A percentile compares a stretch with the other conserved stretches of the same genome.
Evolutionary conservation across 805 yeast species (phyloP).

Genomic region (Tanozyma kutaoensis): DNA sequence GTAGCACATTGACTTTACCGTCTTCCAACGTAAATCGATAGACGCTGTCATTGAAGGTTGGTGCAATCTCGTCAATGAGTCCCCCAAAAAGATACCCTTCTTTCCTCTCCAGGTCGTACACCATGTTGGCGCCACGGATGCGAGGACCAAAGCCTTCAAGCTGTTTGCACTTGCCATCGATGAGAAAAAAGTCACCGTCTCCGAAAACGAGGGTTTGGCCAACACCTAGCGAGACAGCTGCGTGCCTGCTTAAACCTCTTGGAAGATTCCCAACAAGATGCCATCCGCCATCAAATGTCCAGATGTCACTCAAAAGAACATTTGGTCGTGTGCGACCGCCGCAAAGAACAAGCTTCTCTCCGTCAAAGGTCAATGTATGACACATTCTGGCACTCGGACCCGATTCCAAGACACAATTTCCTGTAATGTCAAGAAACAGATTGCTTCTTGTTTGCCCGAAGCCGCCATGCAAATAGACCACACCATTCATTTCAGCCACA

Average conservation of each 20-base stretch:
- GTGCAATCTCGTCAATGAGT: too few relatives aligned
- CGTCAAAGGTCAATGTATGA: slow-evolving; percentile 33
- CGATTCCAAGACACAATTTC: slow-evolving; percentile 1
- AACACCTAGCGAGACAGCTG: slow-evolving; percentile 1
- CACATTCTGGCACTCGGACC: slow-evolving; percentile 37
- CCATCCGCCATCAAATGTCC: slow-evolving; percentile 26
- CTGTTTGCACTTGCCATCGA: neutral
- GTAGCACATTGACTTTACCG: too few relatives aligned
- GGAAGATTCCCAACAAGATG: slow-evolving; percentile 13
- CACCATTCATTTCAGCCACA: slow-evolving; percentile 9
- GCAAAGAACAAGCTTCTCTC: slow-evolving; percentile 21
- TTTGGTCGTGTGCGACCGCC: slow-evolving; percentile 67
- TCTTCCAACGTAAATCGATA: too few relatives aligned
- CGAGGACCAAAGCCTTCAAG: too few relatives aligned
- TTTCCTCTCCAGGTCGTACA: too few relatives aligned
- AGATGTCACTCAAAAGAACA: slow-evolving; percentile 19
- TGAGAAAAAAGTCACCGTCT: slow-evolving; percentile 3
- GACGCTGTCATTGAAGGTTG: too few relatives aligned
- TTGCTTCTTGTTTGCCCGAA: slow-evolving; percentile 16
- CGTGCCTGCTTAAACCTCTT: slow-evolving; percentile 5
- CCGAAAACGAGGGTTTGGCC: slow-evolving; percentile 3
- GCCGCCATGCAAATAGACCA: slow-evolving; percentile 26
- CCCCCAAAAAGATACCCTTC: too few relatives aligned
- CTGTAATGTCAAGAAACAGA: neutral
- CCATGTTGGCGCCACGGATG: too few relatives aligned